These are phyloP conservation scores for Porogramme epimiltina DNA, from an alignment of 1,284 basidiomycete species.

Conservation along the genomic window DNA sequence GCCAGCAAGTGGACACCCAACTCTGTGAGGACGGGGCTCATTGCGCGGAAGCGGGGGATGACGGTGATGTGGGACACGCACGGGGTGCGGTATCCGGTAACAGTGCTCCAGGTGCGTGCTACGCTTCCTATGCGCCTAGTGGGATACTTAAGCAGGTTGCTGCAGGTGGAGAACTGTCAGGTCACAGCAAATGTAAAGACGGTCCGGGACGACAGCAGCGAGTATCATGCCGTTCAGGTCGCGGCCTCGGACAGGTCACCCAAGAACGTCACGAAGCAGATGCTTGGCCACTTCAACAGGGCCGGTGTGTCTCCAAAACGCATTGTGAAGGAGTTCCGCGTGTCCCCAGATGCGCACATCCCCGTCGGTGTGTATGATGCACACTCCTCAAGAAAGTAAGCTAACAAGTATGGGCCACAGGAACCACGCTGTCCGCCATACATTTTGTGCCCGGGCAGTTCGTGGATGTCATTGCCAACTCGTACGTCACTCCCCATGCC, in stretches of 20 bases:
- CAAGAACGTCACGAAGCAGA: slow-evolving; percentile 71
- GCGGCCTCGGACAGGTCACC: slow-evolving; percentile 73
- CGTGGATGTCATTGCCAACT: slow-evolving; percentile 92
- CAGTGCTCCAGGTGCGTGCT: slow-evolving; percentile 84
- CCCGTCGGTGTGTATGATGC: slow-evolving; percentile 69
- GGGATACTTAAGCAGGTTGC: slow-evolving; percentile 1
- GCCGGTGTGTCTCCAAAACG: slow-evolving; percentile 87
- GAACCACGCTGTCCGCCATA: slow-evolving; percentile 86
- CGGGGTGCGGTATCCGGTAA: slow-evolving; percentile 87
- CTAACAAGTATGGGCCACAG: slow-evolving; percentile 38
- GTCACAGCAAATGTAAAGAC: slow-evolving; percentile 77
- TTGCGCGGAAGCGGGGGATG: slow-evolving; percentile 97
- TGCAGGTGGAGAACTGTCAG: slow-evolving; percentile 81
- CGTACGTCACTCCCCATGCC: slow-evolving; percentile 55
- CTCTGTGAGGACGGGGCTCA: slow-evolving; percentile 90
- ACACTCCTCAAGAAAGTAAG: slow-evolving; percentile 1
- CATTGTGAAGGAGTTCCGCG: slow-evolving; percentile 87
- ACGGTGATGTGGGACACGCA: slow-evolving; percentile 91
- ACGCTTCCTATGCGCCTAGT: background rate
- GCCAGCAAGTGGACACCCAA: slow-evolving; percentile 79
- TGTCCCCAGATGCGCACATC: slow-evolving; percentile 87
- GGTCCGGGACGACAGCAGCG: slow-evolving; percentile 61
- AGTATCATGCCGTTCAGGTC: slow-evolving; percentile 87
- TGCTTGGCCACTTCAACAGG: slow-evolving; percentile 87
- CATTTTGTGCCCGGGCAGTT: slow-evolving; percentile 99